Evolutionary conservation across 768 basidiomycete genomes (phyloP), one percentile per base, ranked within the genome.

Genomic region (Suillus americanus): DNA sequence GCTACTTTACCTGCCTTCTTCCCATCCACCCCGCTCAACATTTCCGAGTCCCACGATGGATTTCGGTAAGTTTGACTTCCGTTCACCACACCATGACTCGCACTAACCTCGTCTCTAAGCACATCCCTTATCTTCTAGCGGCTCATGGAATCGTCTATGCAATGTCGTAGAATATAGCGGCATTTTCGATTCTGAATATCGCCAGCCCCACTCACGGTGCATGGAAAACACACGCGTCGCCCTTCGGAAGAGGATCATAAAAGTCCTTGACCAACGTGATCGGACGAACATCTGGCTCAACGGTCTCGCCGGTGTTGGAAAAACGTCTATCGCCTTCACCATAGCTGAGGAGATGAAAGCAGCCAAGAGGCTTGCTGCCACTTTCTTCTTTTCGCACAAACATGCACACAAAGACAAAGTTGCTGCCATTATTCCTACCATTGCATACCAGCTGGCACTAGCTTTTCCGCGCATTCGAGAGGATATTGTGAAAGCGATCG

Each of bases 321-420:
- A 53, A 53, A 33, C 51, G 30, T 33, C 51, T 18, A 18, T 53
- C 9, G 51, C 30, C 1, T 53, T 33, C 16, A 18, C 51, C 4
- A 30, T 53, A 18, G 51, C 51, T 18, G 51, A 53, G 30, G 18
- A 33, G 20, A 20, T 54, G 53, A 54, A 54, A 54, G 4, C 10
- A 28, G 66, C 59, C 3, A 16, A 28, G 14, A 67, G 66, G 43
- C 68, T 70, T 9, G 68, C 63, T 25, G 69, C 66, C 6, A 63
- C 64, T 0, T 70, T 70, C 23, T 70, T 70, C 68, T 70, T 70
- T n/a, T 63, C 69, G 20, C 62, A 63, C 23, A 51, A 62, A 9
- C 60, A 64, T 14, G 62, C 55, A 10, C 66, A 67, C 13, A 62
- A 60, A 7, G 64, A 67, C 33, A 54, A 54, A 30, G 16, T 5